These are phyloP conservation scores for Lactifluus pinguis DNA, from an alignment of 768 basidiomycete species.

Conservation along the genomic window DNA sequence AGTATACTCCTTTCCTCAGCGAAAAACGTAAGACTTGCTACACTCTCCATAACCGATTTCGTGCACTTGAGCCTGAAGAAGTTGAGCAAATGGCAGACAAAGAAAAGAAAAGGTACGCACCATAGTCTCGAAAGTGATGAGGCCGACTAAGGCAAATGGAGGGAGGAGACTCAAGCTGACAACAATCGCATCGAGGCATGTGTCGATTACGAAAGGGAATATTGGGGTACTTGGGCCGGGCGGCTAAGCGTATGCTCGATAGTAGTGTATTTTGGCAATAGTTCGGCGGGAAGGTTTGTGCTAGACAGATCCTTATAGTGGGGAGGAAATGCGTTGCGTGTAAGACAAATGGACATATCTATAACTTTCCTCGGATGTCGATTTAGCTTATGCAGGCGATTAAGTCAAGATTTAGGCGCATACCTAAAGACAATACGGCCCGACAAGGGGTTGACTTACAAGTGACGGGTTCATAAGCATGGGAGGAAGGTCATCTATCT, in stretches of 20 bases:
- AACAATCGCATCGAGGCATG: constrained; percentile 91
- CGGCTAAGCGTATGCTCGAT: constrained; percentile 98
- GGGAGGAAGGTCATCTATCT: constrained; percentile 87
- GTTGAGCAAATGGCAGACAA: not conserved
- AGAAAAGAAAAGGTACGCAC: constrained; percentile 33
- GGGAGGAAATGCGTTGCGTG: constrained; percentile 92
- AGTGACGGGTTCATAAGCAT: constrained; percentile 98
- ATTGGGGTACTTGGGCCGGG: constrained; percentile 89
- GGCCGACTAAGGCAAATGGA: constrained; percentile 87
- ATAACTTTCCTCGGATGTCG: constrained; percentile 95
- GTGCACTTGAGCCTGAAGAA: constrained; percentile 86
- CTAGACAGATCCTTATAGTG: constrained; percentile 99
- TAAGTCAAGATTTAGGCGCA: constrained; percentile 5
- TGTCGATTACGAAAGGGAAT: constrained; percentile 96
- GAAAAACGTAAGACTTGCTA: constrained; percentile 97
- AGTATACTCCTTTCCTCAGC: constrained; percentile 92
- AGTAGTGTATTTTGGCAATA: constrained; percentile 96
- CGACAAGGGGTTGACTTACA: constrained; percentile 92
- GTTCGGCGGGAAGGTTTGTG: constrained; percentile 92
- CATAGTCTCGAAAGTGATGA: constrained; percentile 98
- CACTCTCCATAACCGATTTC: constrained; percentile 95
- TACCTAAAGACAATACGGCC: constrained; percentile 53
- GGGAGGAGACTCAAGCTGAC: constrained; percentile 90
- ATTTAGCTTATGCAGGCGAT: constrained; percentile 62
- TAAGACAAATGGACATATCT: constrained; percentile 98